Base-by-base conservation (phyloP, 176 grass and related monocot genomes). In the Oryza punctata region DNA sequence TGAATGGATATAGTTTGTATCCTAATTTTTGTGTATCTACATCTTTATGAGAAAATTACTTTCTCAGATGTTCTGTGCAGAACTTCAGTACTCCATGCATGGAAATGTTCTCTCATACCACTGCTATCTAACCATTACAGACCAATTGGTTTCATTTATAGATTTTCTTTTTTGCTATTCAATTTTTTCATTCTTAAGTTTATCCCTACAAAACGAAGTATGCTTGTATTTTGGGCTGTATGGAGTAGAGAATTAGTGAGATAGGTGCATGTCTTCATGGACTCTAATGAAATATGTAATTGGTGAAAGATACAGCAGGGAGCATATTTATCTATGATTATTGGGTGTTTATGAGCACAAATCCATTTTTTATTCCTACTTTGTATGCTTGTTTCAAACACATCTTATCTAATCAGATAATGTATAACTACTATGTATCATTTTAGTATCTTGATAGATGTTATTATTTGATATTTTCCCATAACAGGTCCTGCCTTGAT, bases 401-500 rank as follows among this genome's bases (percentile, higher is more conserved):
- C 25, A 77, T 50, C 23, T 46, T 57, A 15, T 66, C 3, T 59
- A 33, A 15, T 61, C 73, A 33, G 29, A 67, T 79, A 79, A 60
- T 66, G 18, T 61, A 52, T 79, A 66, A 70, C 32, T 73, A n/a
- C 25, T 81, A 19, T 69, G 12, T 64, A 75, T 77, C 54, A 15
- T 46, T 67, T 72, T 81, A 72, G 12, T 7, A n/a, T 77, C 32
- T 30, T 80, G 43, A 78, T 83, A 85, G 13, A 69, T 64, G 7
- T 54, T 61, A 76, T 63, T 0, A 3, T 67, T 54, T 87, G 19
- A 67, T 47, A 72, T 50, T 85, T 50, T 80, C 49, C 32, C 26
- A 66, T 87, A 73, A 89, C 79, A 98, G 95, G 95, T 98, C 95
- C 26, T 90, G 85, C 82, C 95, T 98, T 27, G 95, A 98, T 69